Evolutionary conservation across 2,329 filamentous ascomycete genomes (phyloP), one percentile per base, ranked within the genome.

Genomic region (Rachicladosporium sp.): DNA sequence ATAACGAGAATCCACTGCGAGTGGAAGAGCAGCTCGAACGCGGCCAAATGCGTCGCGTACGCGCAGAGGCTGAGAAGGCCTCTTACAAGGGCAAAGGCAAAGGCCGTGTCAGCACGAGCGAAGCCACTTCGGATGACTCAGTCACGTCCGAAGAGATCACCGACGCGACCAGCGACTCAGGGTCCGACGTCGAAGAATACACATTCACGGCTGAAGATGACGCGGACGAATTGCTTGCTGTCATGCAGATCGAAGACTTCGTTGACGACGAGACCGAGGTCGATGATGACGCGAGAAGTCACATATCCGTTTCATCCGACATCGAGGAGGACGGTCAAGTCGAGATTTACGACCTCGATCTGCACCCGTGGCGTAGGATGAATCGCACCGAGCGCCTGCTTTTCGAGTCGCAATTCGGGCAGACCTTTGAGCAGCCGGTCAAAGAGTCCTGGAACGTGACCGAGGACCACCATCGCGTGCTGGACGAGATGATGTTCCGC

Each of bases 391-490:
- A 39, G 13, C 41, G 41, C 12, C 11, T 12, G 8, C 10, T 12
- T 9, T 40, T 40, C 11, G 41, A 43, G 31, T 31, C 30, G 10
- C 29, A 53, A 49, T 57, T 51, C 41, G 42, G 42, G 29, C 42
- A 46, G 7, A 40, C 50, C n/a, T 41, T 38, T 4, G 39, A 42
- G 19, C 33, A 34, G 27, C 43, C 49, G 2, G 36, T 54, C 15
- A 30, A 43, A 27, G 45, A 46, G n/a, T 45, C 36, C 36, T 56
- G 50, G 52, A 44, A 46, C 9, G 29, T 41, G 15, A 56, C 54
- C 4, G 54, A 57, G 36, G 44, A 46, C 12, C 54, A 55, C 37
- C 51, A 55, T 40, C 40, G 37, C 9, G 37, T 49, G 27, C 49
- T 53, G 31, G 54, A 46, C 27, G 35, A 43, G 36, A 37, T 44